Evolutionary conservation across 768 basidiomycete genomes (phyloP), one percentile per base, ranked within the genome.

Genomic region (Mycena venus): DNA sequence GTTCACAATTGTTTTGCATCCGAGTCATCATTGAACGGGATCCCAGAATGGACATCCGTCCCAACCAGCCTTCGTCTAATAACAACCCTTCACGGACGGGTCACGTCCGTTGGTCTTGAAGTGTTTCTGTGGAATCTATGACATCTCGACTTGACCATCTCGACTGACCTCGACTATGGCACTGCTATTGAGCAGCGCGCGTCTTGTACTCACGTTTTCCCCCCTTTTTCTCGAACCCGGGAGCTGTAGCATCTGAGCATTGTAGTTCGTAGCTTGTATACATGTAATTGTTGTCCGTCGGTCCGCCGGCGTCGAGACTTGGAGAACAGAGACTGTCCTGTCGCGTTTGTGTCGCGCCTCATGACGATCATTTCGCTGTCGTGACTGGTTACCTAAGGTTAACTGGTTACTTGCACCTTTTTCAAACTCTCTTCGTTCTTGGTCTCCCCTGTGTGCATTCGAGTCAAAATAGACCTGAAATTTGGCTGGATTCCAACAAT

Each of bases 21-120:
- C 25, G 49, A 51, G 44, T 47, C 40, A 31, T 10, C 1, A 7
- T 32, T 74, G 44, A 60, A 40, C 15, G 9, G 9, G 11, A 7
- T 42, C 29, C 55, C n/a, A 74, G 62, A 59, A 23, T 40, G 31
- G 29, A 63, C 56, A 56, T n/a, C 32, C 49, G 61, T 40, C 72
- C 66, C 51, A 66, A 19, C 40, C 59, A 55, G 42, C 23, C 65
- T 11, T n/a, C 59, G 49, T 10, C 44, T 3, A 60, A 62, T 56
- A 40, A 44, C 29, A 63, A 23, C 19, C 31, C 62, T 63, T 32
- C 44, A 4, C 49, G 21, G 9, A 23, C 27, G 15, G 40, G 51
- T 5, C 68, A 59, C 36, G 68, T 74, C 19, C 73, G 73, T n/a
- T 74, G 73, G 73, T 25, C 55, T 55, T 63, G 36, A 70, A 12